Conservation (phyloP, 2,329 filamentous ascomycete genomes). For the Trichoderma sp. region DNA sequence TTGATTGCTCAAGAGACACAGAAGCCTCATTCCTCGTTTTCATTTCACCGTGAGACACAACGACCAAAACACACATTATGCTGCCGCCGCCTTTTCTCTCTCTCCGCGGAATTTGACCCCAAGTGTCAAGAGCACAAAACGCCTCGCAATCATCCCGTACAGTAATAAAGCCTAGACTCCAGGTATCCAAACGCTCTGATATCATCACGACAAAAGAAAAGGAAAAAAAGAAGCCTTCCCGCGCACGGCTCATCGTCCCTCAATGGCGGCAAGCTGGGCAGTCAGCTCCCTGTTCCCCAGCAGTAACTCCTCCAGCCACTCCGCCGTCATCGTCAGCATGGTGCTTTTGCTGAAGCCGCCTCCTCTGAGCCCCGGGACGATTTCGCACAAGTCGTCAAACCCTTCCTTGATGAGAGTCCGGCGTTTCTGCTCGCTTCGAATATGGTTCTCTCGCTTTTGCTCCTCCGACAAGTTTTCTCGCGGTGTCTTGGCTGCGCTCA, state of each 20-base stretch:
- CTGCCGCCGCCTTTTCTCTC: slow-evolving; percentile 6
- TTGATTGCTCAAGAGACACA: background rate
- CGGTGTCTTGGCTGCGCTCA: slow-evolving; percentile 48
- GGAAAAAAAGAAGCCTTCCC: background rate
- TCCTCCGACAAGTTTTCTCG: slow-evolving; percentile 77
- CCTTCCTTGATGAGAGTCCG: slow-evolving; percentile 79
- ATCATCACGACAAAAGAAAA: background rate
- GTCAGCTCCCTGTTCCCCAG: slow-evolving; percentile 66
- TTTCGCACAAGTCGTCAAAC: slow-evolving; percentile 75
- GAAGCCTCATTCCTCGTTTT: background rate
- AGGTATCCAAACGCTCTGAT: slow-evolving; percentile 8
- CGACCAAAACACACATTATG: slow-evolving; percentile 18
- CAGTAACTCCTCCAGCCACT: slow-evolving; percentile 75
- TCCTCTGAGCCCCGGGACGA: slow-evolving; percentile 74
- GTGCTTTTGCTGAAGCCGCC: slow-evolving; percentile 83
- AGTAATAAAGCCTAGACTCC: slow-evolving; percentile 9
- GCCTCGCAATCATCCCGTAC: slow-evolving; percentile 17
- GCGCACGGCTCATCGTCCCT: slow-evolving; percentile 32
- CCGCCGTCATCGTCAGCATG: slow-evolving; percentile 72
- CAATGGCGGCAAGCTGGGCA: slow-evolving; percentile 51
- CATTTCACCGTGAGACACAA: background rate
- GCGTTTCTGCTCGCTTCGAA: slow-evolving; percentile 83
- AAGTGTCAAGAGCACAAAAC: slow-evolving; percentile 6
- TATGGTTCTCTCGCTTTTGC: slow-evolving; percentile 84
- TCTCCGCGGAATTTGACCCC: background rate